phyloP scores from a whole-genome alignment of 2,329 filamentous ascomycete genomes.

The Tolypocladium endophyticum region DNA sequence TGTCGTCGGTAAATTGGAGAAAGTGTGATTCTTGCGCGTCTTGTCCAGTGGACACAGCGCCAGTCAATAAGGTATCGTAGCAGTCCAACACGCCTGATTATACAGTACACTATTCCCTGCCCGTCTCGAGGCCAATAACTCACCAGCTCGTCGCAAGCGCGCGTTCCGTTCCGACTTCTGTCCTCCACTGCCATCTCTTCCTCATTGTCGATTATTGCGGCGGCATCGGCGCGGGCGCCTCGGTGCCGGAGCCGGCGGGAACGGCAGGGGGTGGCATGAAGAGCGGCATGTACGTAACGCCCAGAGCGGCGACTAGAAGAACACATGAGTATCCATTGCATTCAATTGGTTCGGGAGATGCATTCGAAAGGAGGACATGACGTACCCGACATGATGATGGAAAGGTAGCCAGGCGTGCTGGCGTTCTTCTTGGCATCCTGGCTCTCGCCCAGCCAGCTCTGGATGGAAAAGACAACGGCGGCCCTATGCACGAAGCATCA shows the following conservation, averaged over 20 bases:
- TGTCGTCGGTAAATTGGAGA: not conserved
- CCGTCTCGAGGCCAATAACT: not conserved
- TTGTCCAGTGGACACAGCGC: not conserved
- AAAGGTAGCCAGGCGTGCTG: slow-evolving; percentile 59
- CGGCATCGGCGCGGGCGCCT: slow-evolving; percentile 13
- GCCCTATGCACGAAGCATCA: slow-evolving; percentile 36
- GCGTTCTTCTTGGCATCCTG: slow-evolving; percentile 53
- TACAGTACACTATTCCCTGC: not conserved
- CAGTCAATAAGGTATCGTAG: not conserved
- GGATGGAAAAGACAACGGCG: slow-evolving; percentile 61
- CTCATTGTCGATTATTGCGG: not conserved
- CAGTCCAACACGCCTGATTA: not conserved
- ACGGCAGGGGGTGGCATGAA: slow-evolving; percentile 30
- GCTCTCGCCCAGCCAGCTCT: slow-evolving; percentile 70
- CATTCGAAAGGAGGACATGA: slow-evolving; percentile 9
- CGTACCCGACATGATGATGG: slow-evolving; percentile 69
- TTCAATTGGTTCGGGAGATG: not conserved
- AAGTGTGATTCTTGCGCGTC: not conserved
- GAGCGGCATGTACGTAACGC: slow-evolving; percentile 38
- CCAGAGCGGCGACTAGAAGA: slow-evolving; percentile 46
- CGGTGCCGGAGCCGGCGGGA: slow-evolving; percentile 22
- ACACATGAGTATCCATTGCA: slow-evolving; percentile 5
- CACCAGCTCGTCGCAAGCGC: not conserved
- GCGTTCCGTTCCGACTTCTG: not conserved
- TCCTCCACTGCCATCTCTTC: not conserved